Evolutionary conservation across 345 rosid species (phyloP).

Genomic region (Theobroma cacao): DNA sequence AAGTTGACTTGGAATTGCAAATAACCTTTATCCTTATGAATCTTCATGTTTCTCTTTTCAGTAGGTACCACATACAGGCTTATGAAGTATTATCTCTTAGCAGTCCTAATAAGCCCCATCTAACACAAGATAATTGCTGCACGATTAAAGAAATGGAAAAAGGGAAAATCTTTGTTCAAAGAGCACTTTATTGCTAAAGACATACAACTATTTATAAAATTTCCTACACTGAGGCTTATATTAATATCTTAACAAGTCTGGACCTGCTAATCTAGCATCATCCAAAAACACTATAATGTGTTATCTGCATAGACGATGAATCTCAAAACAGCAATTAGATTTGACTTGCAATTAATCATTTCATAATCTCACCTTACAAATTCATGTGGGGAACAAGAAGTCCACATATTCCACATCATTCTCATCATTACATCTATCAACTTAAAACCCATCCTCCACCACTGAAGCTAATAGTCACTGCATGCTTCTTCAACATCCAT

Average conservation of each 20-base stretch:
- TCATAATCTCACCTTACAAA: neutral
- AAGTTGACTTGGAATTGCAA: no score
- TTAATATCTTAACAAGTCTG: neutral
- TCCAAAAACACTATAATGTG: neutral
- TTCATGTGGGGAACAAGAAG: neutral
- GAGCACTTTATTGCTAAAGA: neutral
- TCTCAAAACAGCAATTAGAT: neutral
- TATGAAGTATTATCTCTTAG: neutral
- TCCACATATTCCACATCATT: neutral
- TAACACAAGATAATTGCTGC: neutral
- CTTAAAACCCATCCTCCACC: neutral
- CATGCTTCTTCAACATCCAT: neutral
- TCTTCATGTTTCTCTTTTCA: neutral
- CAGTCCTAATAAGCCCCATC: neutral
- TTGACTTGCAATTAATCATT: neutral
- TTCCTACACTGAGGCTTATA: neutral
- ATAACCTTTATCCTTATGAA: neutral
- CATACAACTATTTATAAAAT: neutral
- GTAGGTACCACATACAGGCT: neutral
- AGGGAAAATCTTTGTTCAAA: neutral
- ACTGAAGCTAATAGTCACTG: neutral
- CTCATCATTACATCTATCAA: neutral
- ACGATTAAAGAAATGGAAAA: neutral
- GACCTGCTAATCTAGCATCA: neutral
- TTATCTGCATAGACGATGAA: neutral